phyloP scores from a whole-genome alignment of 1,284 basidiomycete species.

The Ceratobasidium papillatum region DNA sequence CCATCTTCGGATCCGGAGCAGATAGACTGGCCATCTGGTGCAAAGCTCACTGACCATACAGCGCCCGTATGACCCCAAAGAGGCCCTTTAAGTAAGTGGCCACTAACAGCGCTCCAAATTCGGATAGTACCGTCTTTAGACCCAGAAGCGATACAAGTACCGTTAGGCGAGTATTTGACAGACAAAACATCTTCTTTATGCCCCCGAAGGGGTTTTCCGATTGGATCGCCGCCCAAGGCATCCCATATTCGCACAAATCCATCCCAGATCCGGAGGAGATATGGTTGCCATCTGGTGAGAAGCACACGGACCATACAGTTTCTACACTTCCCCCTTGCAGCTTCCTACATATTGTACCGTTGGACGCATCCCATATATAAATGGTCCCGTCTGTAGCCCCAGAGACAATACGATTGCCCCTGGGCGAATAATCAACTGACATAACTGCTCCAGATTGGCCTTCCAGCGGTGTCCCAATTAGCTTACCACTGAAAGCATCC shows the following conservation, averaged over 20 bases:
- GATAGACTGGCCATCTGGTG: background rate
- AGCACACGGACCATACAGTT: no score
- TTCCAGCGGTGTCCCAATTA: background rate
- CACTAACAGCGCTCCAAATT: background rate
- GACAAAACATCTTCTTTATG: no score
- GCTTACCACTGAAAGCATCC: conserved; percentile 3
- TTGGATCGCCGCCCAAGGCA: no score
- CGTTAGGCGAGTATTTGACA: conserved; percentile 15
- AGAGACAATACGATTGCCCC: conserved; percentile 21
- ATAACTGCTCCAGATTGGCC: conserved; percentile 24
- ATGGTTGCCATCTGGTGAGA: no score
- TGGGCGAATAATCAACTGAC: conserved; percentile 27
- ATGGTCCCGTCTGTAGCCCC: conserved; percentile 19
- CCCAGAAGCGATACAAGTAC: background rate
- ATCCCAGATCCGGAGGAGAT: no score
- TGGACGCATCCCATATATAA: conserved; percentile 25
- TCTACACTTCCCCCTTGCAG: no score
- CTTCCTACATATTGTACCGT: no score
- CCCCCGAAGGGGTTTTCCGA: no score
- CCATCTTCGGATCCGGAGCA: background rate
- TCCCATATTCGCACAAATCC: no score
- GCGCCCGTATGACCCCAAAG: background rate
- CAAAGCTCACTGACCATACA: background rate
- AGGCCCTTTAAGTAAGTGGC: background rate
- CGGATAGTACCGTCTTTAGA: conserved; percentile 8